Percentiles rank a stretch among this genome's conserved stretches.
phyloP scores from a whole-genome alignment of 768 basidiomycete species.

The Cantharellus cinnabarinus region DNA sequence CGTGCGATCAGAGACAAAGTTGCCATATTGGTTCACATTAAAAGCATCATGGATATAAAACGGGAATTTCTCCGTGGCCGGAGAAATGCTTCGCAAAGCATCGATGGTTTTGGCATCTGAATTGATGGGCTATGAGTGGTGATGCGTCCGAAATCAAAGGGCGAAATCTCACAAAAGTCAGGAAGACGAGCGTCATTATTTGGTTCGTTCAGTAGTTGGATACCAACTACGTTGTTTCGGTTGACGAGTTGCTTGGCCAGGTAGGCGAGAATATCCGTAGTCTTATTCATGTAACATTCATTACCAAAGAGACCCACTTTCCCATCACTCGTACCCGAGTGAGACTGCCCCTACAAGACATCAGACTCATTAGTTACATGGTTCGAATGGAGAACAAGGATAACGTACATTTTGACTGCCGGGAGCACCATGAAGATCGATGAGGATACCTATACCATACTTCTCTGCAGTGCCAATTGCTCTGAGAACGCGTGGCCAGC shows the following conservation, averaged over 20 bases:
- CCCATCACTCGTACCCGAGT: conserved; percentile 12
- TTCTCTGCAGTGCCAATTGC: conserved; percentile 21
- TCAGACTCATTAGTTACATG: neutral
- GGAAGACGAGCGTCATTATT: conserved; percentile 26
- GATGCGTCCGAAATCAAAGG: conserved; percentile 3
- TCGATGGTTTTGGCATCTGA: conserved; percentile 34
- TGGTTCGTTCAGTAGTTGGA: conserved; percentile 40
- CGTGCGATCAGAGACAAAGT: conserved; percentile 26
- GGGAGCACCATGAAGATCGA: conserved; percentile 19
- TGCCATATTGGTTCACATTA: conserved; percentile 29
- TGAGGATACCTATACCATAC: conserved; percentile 17
- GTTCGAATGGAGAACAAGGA: conserved; percentile 6
- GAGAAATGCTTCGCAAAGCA: conserved; percentile 24
- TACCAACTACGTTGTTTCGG: conserved; percentile 33
- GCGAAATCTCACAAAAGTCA: conserved; percentile 20
- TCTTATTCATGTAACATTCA: conserved; percentile 3
- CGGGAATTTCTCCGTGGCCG: conserved; percentile 27
- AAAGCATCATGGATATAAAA: conserved; percentile 55
- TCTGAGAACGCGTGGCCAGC: conserved; percentile 25
- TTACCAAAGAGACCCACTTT: conserved; percentile 7
- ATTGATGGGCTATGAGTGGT: neutral
- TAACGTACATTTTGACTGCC: conserved; percentile 12
- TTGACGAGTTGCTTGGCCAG: conserved; percentile 16
- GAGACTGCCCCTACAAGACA: conserved; percentile 9
- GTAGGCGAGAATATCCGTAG: conserved; percentile 4